Base-by-base conservation (phyloP, 2,329 filamentous ascomycete species). In the Endoconidiophora polonica region DNA sequence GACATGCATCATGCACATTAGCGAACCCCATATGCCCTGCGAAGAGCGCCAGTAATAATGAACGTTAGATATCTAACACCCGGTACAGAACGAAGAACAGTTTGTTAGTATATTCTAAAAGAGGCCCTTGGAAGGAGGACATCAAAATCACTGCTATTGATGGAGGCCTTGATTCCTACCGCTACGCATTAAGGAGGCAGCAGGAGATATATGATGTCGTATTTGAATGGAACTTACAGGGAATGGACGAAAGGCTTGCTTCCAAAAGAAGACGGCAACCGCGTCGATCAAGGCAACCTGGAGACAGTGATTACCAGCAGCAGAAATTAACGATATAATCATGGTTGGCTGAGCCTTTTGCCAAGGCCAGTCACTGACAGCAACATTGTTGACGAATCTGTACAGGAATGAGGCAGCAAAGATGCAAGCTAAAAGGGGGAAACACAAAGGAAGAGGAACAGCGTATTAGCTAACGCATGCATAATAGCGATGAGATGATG, bases 241-340 rank as follows among this genome's bases (percentile, higher is more conserved):
- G 36, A 53, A 53, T 12, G 22, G 47, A 29, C 36, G 44, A 24
- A 50, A 48, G 20, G 52, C 43, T 23, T 39, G 16, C 23, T 48
- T 53, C 48, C 52, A 53, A 20, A 53, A 53, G 41, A 47, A 53
- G n/a, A 53, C 52, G 12, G 52, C 52, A 33, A 53, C 36, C 4
- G 52, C 52, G 42, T 53, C 52, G 5, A 46, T 40, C 12, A 53
- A 42, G 4, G 52, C 48, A 2, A 53, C 52, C 5, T 44, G 52
- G 10, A 53, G 40, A 10, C 47, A 43, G 6, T 50, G 44, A 18
- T 50, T 53, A 2, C 52, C 48, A 2, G 48, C 52, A 1, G 48
- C 39, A 7, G 52, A 53, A 24, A 53, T 50, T 5, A 53, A 20
- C 18, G 52, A 53, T 12, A 53, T 44, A 20, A 53, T 53, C 12